Base-by-base conservation (phyloP, 345 rosid genomes). In the Microcos paniculata region DNA sequence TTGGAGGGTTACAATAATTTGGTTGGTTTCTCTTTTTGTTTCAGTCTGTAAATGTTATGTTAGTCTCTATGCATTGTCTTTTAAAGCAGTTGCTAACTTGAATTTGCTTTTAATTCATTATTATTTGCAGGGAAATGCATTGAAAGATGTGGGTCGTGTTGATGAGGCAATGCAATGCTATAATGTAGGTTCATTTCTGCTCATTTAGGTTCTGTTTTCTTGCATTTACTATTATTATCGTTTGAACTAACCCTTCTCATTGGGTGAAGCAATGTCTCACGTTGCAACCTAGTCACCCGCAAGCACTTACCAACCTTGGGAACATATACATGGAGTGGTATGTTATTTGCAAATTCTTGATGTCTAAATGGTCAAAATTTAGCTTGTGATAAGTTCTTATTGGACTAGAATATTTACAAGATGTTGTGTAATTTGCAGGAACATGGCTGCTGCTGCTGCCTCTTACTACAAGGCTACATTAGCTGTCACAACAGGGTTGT, bases 241-340 rank as follows among this genome's bases (percentile, higher is more conserved):
- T 56, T 40, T 76, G 21, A 77, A 52, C 80, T 62, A 53, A 1
- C 43, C 15, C 73, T 31, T 75, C 75, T 83, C 24, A 72, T 62
- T 76, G 58, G 58, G 49, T 90, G 88, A 76, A 96, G 99, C 95
- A 96, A 91, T 96, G 98, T 76, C 97, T 96, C 79, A 30, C 89
- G 23, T 83, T 94, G 73, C 98, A 96, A 79, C 93, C 98, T 11
- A 91, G 80, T 74, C 99, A 96, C 74, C 99, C 98, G 31, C 98
- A 94, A 83, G 97, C 99, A 19, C 92, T 96, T 70, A 93, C 98
- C 71, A 96, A 96, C 78, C 94, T 96, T 74, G 99, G 99, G 74
- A 94, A 96, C 77, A 88, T 96, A 79, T 96, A 96, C 77, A 94
- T 94, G 98, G 99, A 96, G 82, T 92, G 99, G 99, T 94, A 87